Evolutionary conservation across 2,329 filamentous ascomycete species (phyloP).

Genomic region (Sclerotinia trifoliorum): DNA sequence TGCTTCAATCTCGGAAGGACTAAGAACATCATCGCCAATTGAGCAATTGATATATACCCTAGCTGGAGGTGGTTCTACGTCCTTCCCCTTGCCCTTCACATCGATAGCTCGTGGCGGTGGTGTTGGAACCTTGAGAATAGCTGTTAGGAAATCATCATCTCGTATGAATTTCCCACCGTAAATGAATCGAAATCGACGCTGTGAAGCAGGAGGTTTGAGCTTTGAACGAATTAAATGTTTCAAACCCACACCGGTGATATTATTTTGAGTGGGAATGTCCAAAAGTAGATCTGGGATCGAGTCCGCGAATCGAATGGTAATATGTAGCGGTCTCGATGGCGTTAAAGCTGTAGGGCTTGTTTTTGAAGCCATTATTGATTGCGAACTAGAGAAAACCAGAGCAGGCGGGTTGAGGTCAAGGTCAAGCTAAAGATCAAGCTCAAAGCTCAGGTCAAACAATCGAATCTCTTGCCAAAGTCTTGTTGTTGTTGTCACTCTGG

Average conservation of each 20-base stretch:
- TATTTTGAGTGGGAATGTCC: constrained; percentile 65
- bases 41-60: constrained; percentile 92
- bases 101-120: constrained; percentile 46
- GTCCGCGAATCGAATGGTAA: constrained; percentile 88
- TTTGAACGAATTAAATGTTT: constrained; percentile 78
- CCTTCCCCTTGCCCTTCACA: constrained; percentile 65
- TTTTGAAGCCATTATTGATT: constrained; percentile 16
- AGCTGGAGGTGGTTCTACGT: constrained; percentile 47
- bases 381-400: background rate
- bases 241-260: constrained; percentile 72
- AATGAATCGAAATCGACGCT: constrained; percentile 80
- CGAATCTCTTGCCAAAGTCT: background rate
- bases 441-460: background rate
- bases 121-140: constrained; percentile 63
- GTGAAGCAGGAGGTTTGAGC: constrained; percentile 60
- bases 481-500: background rate
- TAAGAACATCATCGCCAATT: constrained; percentile 74
- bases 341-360: background rate
- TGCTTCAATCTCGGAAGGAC: constrained; percentile 63
- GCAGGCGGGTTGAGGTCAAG: background rate
- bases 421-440: too few species aligned
- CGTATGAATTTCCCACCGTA: constrained; percentile 83
- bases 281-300: constrained; percentile 80
- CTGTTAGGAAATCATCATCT: constrained; percentile 66
- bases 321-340: constrained; percentile 52